Evolutionary conservation across 164 flowering plant species (phyloP), one percentile per base, ranked within the genome.

Genomic region (Buxus sempervirens): DNA sequence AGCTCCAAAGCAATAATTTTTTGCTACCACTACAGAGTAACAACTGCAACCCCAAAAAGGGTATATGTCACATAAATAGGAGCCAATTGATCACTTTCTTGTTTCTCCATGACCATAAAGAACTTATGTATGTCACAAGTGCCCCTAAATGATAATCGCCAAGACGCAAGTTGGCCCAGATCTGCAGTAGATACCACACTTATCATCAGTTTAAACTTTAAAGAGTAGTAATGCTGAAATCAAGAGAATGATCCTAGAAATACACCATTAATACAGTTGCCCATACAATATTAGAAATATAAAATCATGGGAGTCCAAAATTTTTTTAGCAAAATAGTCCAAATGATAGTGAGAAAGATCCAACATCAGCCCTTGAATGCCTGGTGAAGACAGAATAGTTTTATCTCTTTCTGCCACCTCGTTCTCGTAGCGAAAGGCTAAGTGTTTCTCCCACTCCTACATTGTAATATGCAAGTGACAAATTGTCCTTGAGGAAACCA

Each of bases 401-500:
- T 88, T 77, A 95, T 84, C 93, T 86, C 86, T 90, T 96, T 73
- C 98, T 82, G 70, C 99, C 99, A 90, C 99, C 98, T 80, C 99
- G 98, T 72, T 96, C 99, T 73, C 97, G 93, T 61, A 96, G 61
- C 56, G 99, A 82, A 70, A 96, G 98, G 42, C 85, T 28, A 16
- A 96, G 90, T n/a, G 85, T 68, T 75, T 96, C 97, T 58, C 96
- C 95, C 54, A 84, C 74, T 69, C 83, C 89, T 65, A 93, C 74
- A 70, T 96, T 96, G 78, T 93, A 96, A 79, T 87, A 83, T 5
- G 99, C 99, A 80, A 96, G 96, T 0, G 98, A 85, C 65, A 91
- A 67, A 66, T 96, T 93, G 76, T 96, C 99, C 85, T 96, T 93
- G 61, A 96, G 91, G 72, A 96, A 89, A 63, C 99, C 99, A 72